Conservation (phyloP, 169 alveolate species). For the Eimeria sp. region DNA sequence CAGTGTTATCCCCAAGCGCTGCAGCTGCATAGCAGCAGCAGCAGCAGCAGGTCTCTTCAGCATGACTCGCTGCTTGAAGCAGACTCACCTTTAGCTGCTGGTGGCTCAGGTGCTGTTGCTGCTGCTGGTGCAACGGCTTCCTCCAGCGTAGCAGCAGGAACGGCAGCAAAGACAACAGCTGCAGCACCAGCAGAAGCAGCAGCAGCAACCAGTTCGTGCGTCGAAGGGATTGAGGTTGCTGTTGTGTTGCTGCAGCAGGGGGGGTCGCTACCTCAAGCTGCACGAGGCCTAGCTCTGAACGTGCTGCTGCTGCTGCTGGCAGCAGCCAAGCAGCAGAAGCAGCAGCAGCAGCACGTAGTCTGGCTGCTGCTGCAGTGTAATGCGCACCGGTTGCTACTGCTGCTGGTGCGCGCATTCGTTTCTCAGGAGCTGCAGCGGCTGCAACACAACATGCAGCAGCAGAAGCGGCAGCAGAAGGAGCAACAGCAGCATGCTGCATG, state of each 20-base stretch:
- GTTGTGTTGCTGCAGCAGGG: conserved; percentile 58
- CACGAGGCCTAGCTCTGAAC: conserved; percentile 26
- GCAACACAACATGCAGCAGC: not conserved
- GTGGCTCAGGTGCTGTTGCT: not conserved
- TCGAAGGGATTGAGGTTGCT: not conserved
- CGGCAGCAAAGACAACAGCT: not conserved
- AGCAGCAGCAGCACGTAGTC: conserved; percentile 27
- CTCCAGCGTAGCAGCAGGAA: too few species aligned
- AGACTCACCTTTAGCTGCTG: not conserved
- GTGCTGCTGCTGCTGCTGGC: conserved; percentile 55
- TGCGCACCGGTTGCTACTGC: conserved; percentile 18
- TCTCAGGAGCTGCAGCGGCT: conserved; percentile 53
- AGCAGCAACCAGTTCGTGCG: not conserved
- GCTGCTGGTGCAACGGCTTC: not conserved
- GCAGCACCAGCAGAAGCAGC: conserved; percentile 55
- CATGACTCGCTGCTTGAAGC: not conserved
- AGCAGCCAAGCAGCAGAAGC: conserved; percentile 70
- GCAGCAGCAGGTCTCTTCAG: not conserved
- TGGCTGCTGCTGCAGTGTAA: conserved; percentile 42
- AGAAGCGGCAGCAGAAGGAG: conserved; percentile 22
- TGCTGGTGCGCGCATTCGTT: conserved; percentile 47
- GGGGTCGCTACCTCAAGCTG: conserved; percentile 2
- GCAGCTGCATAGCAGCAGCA: conserved; percentile 26
- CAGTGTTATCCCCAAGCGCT: conserved; percentile 54
- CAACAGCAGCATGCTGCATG: not conserved